Evolutionary conservation across 257 asterid genomes (phyloP).

Genomic region (Ligustrum vulgare): DNA sequence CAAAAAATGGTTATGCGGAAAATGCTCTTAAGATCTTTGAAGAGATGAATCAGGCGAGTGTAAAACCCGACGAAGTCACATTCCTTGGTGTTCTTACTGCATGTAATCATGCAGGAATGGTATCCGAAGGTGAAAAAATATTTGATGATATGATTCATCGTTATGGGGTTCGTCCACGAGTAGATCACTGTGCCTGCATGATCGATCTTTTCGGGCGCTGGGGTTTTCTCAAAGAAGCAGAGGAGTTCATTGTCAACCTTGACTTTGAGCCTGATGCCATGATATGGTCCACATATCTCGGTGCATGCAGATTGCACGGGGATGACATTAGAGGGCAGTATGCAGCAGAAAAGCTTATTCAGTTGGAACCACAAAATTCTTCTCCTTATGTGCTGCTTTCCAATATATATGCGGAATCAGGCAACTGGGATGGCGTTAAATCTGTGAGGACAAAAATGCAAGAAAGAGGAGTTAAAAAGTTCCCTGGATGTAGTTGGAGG

Average conservation of each 20-base stretch:
- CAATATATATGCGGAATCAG: slow-evolving; percentile 72
- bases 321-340: slow-evolving; percentile 66
- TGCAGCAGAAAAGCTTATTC: slow-evolving; percentile 77
- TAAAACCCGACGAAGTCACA: slow-evolving; percentile 79
- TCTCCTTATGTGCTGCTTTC: slow-evolving; percentile 81
- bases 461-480: slow-evolving; percentile 64
- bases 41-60: slow-evolving; percentile 55
- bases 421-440: slow-evolving; percentile 75
- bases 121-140: slow-evolving; percentile 63
- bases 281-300: slow-evolving; percentile 85
- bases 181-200: slow-evolving; percentile 87
- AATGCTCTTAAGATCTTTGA: slow-evolving; percentile 60
- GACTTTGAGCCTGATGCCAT: slow-evolving; percentile 63
- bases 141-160: slow-evolving; percentile 47
- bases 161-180: slow-evolving; percentile 61
- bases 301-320: slow-evolving; percentile 87
- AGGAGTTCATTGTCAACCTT: slow-evolving; percentile 57
- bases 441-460: slow-evolving; percentile 64
- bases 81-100: slow-evolving; percentile 91
- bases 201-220: slow-evolving; percentile 84
- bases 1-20: slow-evolving; percentile 74
- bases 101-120: slow-evolving; percentile 87
- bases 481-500: slow-evolving; percentile 74
- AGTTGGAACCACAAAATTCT: slow-evolving; percentile 71
- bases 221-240: slow-evolving; percentile 83